A percentile compares a stretch with the other conserved stretches of the same genome.
Conservation (phyloP, 116 monocot genomes). For the Posidonia oceanica region DNA sequence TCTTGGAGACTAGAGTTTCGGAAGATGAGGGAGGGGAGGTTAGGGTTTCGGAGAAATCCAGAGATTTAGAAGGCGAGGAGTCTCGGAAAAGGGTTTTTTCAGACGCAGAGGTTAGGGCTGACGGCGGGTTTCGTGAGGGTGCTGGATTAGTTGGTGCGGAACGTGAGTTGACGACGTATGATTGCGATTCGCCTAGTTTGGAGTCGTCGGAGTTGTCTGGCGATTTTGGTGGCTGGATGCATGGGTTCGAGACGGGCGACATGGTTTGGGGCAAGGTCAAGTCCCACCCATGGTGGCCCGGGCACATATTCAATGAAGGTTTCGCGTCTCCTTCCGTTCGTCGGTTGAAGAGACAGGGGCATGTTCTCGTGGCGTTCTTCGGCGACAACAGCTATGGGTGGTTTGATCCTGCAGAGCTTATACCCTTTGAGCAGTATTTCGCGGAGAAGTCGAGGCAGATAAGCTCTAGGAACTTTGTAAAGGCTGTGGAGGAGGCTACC, state of each 20-base stretch:
- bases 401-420: conserved; percentile 73
- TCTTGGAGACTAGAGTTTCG: conserved; percentile 4
- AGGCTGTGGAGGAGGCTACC: conserved; percentile 70
- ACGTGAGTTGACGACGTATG: neutral
- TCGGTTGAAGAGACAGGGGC: conserved; percentile 33
- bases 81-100: neutral
- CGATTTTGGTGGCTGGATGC: conserved; percentile 20
- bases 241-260: conserved; percentile 51
- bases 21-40: neutral
- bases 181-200: conserved; percentile 5
- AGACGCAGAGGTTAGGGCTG: neutral
- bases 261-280: conserved; percentile 96
- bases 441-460: conserved; percentile 55
- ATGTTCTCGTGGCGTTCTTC: conserved; percentile 79
- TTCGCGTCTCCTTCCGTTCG: conserved; percentile 49
- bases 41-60: neutral
- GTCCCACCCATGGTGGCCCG: conserved; percentile 99
- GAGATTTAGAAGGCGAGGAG: neutral
- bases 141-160: neutral
- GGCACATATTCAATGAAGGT: conserved; percentile 67
- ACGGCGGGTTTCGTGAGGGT: neutral
- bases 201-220: conserved; percentile 2
- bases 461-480: conserved; percentile 27
- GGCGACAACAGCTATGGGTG: conserved; percentile 95
- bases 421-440: conserved; percentile 56